phyloP scores from a whole-genome alignment of 768 basidiomycete species.

The Mycena belliarum region DNA sequence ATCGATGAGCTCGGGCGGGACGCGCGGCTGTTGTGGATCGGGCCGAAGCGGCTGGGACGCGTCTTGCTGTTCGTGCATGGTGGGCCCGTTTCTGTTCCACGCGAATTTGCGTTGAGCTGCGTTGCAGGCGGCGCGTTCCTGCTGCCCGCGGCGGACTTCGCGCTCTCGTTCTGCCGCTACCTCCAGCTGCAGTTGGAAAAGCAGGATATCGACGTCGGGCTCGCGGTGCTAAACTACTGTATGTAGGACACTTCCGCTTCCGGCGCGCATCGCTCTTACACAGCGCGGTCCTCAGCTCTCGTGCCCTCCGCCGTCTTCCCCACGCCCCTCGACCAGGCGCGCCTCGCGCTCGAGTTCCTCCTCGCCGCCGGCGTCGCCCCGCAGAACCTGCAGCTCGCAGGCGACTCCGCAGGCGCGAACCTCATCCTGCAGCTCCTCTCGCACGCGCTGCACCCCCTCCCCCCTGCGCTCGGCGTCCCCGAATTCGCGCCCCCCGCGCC shows the following conservation, averaged over 20 bases:
- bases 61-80: constrained; percentile 37
- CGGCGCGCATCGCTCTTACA: too few relatives aligned
- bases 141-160: constrained; percentile 23
- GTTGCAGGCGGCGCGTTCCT: constrained; percentile 34
- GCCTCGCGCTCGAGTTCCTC: constrained; percentile 29
- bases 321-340: constrained; percentile 30
- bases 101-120: not conserved
- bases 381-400: constrained; percentile 31
- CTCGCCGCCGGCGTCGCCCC: constrained; percentile 29
- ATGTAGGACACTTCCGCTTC: too few relatives aligned
- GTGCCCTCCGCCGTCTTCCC: constrained; percentile 29
- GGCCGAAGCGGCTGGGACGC: constrained; percentile 31
- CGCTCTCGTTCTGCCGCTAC: constrained; percentile 32
- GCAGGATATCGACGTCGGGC: constrained; percentile 20
- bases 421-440: constrained; percentile 30
- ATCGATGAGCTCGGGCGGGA: constrained; percentile 33
- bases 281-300: constrained; percentile 29
- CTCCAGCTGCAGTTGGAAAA: constrained; percentile 28
- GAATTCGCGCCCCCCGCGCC: constrained; percentile 20
- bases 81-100: constrained; percentile 3
- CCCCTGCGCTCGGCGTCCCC: constrained; percentile 19
- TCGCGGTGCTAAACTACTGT: not conserved
- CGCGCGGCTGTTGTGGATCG: constrained; percentile 35
- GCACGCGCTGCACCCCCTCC: constrained; percentile 32
- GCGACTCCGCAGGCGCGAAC: constrained; percentile 37